Evolutionary conservation across 2,329 filamentous ascomycete genomes (phyloP), one percentile per base, ranked within the genome.

Genomic region (Colletotrichum sidae): DNA sequence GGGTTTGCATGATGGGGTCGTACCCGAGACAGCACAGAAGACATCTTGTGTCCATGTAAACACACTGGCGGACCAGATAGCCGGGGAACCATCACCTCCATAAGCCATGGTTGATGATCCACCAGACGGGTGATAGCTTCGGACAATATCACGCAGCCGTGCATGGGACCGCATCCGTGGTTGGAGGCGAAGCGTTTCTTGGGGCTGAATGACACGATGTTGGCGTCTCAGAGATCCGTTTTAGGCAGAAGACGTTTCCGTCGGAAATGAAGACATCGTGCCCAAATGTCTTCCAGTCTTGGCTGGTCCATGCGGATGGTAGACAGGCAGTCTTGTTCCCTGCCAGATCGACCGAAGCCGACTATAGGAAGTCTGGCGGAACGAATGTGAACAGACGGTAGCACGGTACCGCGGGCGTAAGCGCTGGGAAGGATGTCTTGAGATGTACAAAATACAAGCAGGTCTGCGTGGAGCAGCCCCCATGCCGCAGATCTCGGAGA

Each of bases 401-500:
- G 13, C 46, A 46, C 46, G 42, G 35, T 13, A n/a, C 53, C 33
- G 33, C n/a, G 41, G 45, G 46, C 41, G 33, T 15, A 35, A 65
- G 46, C 46, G 52, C 44, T 38, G 35, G 15, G 33, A 34, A 12
- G 11, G 34, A 49, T 35, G 34, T 25, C 35, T 38, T 13, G 56
- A 49, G 34, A 55, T 25, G n/a, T 6, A 2, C 13, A 15, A 17
- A 25, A 46, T 25, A 5, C 25, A 25, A 25, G 25, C 4, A 46
- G n/a, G 46, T 13, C 42, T 49, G 52, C 58, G 59, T 52, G 62
- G 58, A 44, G 49, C 42, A 44, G 46, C 46, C 25, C 25, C 62
- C 62, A 56, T 62, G 62, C 47, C 52, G 52, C 17, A 65, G 62
- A 65, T 65, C 62, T 62, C 59, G 47, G 52, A 66, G 52, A 53